phyloP scores from a whole-genome alignment of 2,329 filamentous ascomycete species.

The Penicillium sp. region DNA sequence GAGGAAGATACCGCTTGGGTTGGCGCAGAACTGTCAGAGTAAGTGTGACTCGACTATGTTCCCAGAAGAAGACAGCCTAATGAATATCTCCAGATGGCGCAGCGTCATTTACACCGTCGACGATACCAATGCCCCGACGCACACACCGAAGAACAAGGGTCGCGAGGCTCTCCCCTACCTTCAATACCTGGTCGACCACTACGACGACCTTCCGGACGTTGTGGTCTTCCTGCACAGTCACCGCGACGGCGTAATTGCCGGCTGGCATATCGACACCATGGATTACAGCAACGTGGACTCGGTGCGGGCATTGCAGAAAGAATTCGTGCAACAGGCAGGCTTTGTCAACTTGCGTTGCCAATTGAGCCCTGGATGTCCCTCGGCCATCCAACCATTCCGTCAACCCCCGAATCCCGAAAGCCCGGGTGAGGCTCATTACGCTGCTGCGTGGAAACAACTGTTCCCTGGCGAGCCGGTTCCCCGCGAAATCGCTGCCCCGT shows the following conservation, averaged over 20 bases:
- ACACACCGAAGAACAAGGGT: conserved; percentile 37
- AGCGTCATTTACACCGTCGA: conserved; percentile 40
- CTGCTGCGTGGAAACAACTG: conserved; percentile 22
- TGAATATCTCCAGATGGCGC: conserved; percentile 33
- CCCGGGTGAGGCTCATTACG: conserved; percentile 25
- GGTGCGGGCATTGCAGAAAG: conserved; percentile 43
- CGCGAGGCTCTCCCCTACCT: conserved; percentile 41
- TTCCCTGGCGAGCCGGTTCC: conserved; percentile 34
- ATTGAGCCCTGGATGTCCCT: conserved; percentile 28
- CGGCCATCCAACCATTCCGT: conserved; percentile 23
- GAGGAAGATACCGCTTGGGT: conserved; percentile 43
- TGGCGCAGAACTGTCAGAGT: conserved; percentile 37
- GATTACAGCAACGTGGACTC: conserved; percentile 48
- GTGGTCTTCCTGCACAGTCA: conserved; percentile 51
- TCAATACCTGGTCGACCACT: conserved; percentile 41
- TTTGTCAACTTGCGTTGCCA: conserved; percentile 53
- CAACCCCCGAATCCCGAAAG: conserved; percentile 17
- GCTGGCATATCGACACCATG: conserved; percentile 52
- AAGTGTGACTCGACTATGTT: conserved; percentile 9
- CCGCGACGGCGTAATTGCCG: conserved; percentile 35
- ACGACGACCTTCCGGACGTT: conserved; percentile 43
- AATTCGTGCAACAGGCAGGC: conserved; percentile 44
- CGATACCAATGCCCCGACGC: conserved; percentile 24
- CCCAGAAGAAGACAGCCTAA: background rate
- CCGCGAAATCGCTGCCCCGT: conserved; percentile 45